Conservation (phyloP, 176 grass and related monocot species). For the Juncus effusus region DNA sequence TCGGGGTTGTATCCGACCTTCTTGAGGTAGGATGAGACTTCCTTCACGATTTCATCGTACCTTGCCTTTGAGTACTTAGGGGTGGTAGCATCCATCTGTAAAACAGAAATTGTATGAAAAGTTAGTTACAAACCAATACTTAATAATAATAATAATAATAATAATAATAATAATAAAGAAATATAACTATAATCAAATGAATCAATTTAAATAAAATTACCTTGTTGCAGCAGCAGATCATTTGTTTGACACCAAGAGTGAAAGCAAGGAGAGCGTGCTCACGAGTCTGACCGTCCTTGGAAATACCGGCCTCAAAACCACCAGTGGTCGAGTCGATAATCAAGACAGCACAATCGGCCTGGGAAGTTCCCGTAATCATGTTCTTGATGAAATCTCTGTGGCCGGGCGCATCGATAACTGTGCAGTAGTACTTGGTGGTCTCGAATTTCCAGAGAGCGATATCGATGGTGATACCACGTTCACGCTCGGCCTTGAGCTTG, state of each 20-base stretch:
- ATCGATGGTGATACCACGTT: constrained; percentile 74
- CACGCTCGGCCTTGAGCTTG: constrained; percentile 87
- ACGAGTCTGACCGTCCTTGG: constrained; percentile 76
- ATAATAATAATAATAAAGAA: constrained; percentile 10
- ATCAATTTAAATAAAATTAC: constrained; percentile 14
- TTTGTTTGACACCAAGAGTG: constrained; percentile 77
- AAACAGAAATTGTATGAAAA: not conserved
- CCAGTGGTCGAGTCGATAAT: constrained; percentile 85
- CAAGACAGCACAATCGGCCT: constrained; percentile 76
- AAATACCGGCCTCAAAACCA: constrained; percentile 89
- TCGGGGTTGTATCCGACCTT: constrained; percentile 83
- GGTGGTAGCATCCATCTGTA: constrained; percentile 79
- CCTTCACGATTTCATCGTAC: constrained; percentile 80
- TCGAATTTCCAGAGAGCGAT: constrained; percentile 78
- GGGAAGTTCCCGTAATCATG: constrained; percentile 82
- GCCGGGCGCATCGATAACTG: constrained; percentile 74
- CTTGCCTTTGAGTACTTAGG: constrained; percentile 74
- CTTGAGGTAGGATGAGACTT: constrained; percentile 75
- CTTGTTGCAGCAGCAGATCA: constrained; percentile 97
- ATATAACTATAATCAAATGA: not conserved
- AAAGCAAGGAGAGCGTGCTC: constrained; percentile 81
- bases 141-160: constrained; percentile 5
- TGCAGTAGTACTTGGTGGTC: constrained; percentile 77
- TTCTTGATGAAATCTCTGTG: constrained; percentile 90
- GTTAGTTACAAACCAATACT: not conserved